Evolutionary conservation across 2,329 filamentous ascomycete species (phyloP), one percentile per base, ranked within the genome.

Genomic region (Microcyclospora pomicola): DNA sequence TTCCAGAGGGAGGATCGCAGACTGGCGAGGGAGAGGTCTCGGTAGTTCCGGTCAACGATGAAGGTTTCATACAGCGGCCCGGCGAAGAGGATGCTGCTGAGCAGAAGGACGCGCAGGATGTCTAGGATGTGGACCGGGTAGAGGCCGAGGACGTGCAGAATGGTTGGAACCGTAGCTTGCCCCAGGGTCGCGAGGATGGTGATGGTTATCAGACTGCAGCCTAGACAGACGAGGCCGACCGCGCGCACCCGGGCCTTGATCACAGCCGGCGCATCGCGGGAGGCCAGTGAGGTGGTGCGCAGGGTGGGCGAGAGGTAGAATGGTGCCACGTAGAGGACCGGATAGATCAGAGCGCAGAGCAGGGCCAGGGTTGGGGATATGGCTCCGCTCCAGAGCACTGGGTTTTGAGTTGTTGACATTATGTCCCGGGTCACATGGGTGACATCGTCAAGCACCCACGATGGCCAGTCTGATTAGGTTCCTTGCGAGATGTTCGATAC

Each of bases 301-400:
- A 88, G 92, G 14, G 75, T 71, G 3, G 75, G 61, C 14, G 80
- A 91, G 45, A 88, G 68, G 66, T 98, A 95, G 61, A 96, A 85
- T 15, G 91, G 88, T 3, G 82, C 66, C 51, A 98, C 83, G 64
- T 96, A 98, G 64, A 85, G 64, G 49, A 86, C 60, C n/a, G 85
- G 93, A 62, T 92, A 93, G 44, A 78, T 61, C 44, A 87, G 64
- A 24, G 49, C 53, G 35, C 49, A 54, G 19, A 54, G 46, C 24
- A 58, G 39, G 2, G 55, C 55, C 12, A 49, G 49, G 15, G 30
- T n/a, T n/a, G 30, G 30, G 7, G 19, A 24, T 24, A 24, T 24
- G 19, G 19, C 19, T 24, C 19, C 19, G 7, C 19, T 24, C 19
- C 19, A 24, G 7, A 24, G 19, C 7, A 7, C 19, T 24, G 19